These are phyloP conservation scores for Aspergillus pseudonomiae DNA, from an alignment of 2,329 filamentous ascomycete genomes.

Conservation along the genomic window DNA sequence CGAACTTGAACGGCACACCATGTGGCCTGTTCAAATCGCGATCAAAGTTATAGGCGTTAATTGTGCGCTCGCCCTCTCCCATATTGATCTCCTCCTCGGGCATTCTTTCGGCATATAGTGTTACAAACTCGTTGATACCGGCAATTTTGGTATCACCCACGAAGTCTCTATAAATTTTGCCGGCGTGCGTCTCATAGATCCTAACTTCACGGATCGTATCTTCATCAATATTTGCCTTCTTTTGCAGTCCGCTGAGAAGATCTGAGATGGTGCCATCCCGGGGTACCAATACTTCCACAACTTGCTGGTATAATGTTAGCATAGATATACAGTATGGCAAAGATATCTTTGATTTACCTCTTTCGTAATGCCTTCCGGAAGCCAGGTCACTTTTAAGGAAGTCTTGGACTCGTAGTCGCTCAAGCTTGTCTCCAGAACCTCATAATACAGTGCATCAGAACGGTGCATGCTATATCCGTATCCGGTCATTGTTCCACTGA, in stretches of 20 bases:
- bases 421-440: constrained; percentile 90
- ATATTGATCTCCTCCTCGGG: constrained; percentile 67
- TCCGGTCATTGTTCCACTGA: constrained; percentile 72
- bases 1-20: constrained; percentile 87
- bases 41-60: constrained; percentile 90
- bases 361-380: constrained; percentile 89
- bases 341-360: constrained; percentile 60
- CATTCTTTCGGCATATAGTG: constrained; percentile 77
- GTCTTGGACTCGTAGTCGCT: constrained; percentile 94
- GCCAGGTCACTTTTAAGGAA: constrained; percentile 76
- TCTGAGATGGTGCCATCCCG: constrained; percentile 83
- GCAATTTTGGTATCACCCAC: constrained; percentile 71
- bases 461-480: constrained; percentile 71
- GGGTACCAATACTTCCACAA: constrained; percentile 79
- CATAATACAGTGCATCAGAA: constrained; percentile 82
- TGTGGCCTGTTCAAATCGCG: constrained; percentile 82
- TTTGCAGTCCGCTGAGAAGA: constrained; percentile 72
- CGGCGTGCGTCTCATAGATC: constrained; percentile 79
- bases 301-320: constrained; percentile 59
- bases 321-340: not conserved
- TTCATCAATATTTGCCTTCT: constrained; percentile 77
- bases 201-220: constrained; percentile 74
- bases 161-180: constrained; percentile 83
- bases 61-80: constrained; percentile 69
- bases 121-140: constrained; percentile 82